phyloP scores from a whole-genome alignment of 768 basidiomycete genomes.

The Macrolepiota fuliginosa region DNA sequence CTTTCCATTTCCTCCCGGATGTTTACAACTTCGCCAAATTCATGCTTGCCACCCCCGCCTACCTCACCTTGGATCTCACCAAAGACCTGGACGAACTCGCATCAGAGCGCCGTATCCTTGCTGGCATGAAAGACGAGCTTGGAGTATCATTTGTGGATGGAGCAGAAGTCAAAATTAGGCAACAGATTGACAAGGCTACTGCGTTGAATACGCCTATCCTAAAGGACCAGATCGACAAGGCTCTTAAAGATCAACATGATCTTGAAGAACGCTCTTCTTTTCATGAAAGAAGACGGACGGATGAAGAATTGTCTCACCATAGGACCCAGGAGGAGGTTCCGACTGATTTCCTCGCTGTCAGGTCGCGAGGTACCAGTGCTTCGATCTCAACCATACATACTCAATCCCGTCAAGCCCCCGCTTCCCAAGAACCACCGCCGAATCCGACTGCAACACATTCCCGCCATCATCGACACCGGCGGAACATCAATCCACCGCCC shows the following conservation, averaged over 20 bases:
- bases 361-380: slow-evolving; percentile 21
- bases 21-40: slow-evolving; percentile 86
- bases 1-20: slow-evolving; percentile 95
- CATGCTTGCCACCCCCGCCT: slow-evolving; percentile 92
- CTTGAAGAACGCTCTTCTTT: slow-evolving; percentile 42
- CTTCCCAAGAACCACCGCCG: slow-evolving; percentile 14
- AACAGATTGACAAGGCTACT: slow-evolving; percentile 76
- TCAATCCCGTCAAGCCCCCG: not conserved
- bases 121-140: slow-evolving; percentile 71
- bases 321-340: slow-evolving; percentile 28
- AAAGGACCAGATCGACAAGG: slow-evolving; percentile 60
- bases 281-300: slow-evolving; percentile 26
- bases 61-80: slow-evolving; percentile 73
- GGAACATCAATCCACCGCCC: slow-evolving; percentile 83
- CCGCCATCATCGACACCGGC: slow-evolving; percentile 57
- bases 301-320: slow-evolving; percentile 21
- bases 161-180: slow-evolving; percentile 72
- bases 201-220: slow-evolving; percentile 74
- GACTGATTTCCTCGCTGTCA: slow-evolving; percentile 46
- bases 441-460: slow-evolving; percentile 24
- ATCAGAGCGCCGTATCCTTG: slow-evolving; percentile 63
- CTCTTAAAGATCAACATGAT: slow-evolving; percentile 53
- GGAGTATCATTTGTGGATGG: slow-evolving; percentile 78
- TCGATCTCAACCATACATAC: slow-evolving; percentile 13
- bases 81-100: slow-evolving; percentile 72